Evolutionary conservation across 2,329 filamentous ascomycete species (phyloP).

Genomic region (Tolypocladium nubicola): DNA sequence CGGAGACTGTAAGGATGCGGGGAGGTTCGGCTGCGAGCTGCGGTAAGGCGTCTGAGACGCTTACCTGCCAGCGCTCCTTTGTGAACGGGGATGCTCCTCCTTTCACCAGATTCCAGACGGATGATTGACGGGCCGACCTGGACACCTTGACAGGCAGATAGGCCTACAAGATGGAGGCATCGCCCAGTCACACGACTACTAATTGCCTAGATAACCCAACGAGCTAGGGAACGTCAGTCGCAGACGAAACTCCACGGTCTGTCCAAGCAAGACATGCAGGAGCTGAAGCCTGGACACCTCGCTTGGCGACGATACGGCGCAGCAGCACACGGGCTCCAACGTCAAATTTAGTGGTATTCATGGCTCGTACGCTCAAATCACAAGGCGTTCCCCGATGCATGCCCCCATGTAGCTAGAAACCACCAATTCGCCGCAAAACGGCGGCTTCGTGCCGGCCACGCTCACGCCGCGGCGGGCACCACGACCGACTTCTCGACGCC

Average conservation of each 20-base stretch:
- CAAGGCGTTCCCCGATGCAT: neutral
- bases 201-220: no score
- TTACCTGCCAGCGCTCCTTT: neutral
- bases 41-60: neutral
- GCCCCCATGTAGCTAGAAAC: neutral
- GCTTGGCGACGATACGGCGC: no score
- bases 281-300: no score
- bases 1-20: neutral
- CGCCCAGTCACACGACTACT: no score
- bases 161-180: no score
- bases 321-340: neutral
- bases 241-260: no score
- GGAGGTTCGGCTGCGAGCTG: neutral
- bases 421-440: neutral
- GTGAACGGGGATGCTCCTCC: neutral
- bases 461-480: conserved; percentile 24
- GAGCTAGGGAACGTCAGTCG: no score
- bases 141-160: no score
- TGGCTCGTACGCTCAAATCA: neutral
- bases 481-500: conserved; percentile 46
- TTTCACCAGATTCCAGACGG: neutral
- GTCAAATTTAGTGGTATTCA: neutral
- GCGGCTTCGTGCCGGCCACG: neutral
- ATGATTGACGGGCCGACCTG: neutral
- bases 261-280: no score